Percentiles rank a stretch among this genome's conserved stretches.
These are phyloP conservation scores for Aspergillus versicolor DNA, from an alignment of 2,329 filamentous ascomycete species.

Conservation along the genomic window DNA sequence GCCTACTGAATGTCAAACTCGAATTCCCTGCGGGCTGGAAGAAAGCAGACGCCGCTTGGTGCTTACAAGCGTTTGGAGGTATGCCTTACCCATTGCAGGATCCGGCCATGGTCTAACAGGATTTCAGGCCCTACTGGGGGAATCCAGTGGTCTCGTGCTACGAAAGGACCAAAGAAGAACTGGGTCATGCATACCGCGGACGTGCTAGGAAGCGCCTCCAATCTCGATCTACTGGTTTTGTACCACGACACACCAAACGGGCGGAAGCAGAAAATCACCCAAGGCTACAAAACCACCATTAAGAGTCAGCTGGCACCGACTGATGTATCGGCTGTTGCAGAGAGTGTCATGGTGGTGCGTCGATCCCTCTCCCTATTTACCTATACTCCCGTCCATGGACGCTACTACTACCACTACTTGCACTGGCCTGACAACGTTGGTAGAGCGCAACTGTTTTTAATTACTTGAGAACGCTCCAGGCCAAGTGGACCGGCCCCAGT, in stretches of 20 bases:
- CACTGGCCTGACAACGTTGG: too few relatives aligned
- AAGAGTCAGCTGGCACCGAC: too few relatives aligned
- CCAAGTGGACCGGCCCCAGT: constrained; percentile 9
- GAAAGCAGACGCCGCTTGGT: not conserved
- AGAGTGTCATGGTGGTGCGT: too few relatives aligned
- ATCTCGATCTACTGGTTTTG: not conserved
- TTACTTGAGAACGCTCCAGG: constrained; percentile 3
- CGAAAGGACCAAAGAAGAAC: not conserved
- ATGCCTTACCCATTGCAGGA: not conserved
- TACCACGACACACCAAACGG: constrained; percentile 9
- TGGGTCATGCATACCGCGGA: not conserved
- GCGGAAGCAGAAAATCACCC: constrained; percentile 1
- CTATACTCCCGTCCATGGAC: too few relatives aligned
- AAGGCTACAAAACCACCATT: too few relatives aligned
- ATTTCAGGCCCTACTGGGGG: not conserved
- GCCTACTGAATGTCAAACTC: too few relatives aligned
- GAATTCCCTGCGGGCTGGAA: constrained; percentile 1
- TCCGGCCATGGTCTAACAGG: too few relatives aligned
- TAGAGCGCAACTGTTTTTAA: constrained; percentile 9
- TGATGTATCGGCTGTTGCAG: too few relatives aligned
- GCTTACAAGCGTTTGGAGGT: not conserved
- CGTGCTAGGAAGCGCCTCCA: not conserved
- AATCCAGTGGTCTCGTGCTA: not conserved
- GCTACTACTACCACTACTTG: too few relatives aligned
- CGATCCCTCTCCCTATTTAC: too few relatives aligned